Evolutionary conservation across 495 filamentous ascomycete species (phyloP), one percentile per base, ranked within the genome.

Genomic region (Schizothecium vesticola): DNA sequence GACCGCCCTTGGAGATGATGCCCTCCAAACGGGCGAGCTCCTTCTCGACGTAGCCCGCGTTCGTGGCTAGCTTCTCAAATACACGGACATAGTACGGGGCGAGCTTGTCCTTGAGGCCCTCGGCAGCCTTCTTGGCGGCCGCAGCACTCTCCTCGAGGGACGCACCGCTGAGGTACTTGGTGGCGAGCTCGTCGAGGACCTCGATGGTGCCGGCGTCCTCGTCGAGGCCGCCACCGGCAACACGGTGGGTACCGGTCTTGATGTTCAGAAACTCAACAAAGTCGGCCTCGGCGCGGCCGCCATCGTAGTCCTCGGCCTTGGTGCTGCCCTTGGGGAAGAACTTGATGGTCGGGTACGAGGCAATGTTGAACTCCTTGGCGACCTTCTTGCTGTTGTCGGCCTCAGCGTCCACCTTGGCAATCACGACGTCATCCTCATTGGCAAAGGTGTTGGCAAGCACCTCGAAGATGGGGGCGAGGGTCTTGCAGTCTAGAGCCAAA

Each of bases 321-420:
- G 85, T 92, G 66, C 89, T 91, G 73, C 94, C 94, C 80, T 89
- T 90, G 75, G 94, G 90, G 86, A 98, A 98, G 87, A 91, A 99
- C 84, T 96, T 97, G 85, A 99, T 95, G 68, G 95, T 99, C 29
- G 95, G 95, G 86, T 94, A 99, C 28, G 89, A 90, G 62, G 83
- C 86, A 60, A 99, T 86, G 68, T 89, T 91, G 72, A 94, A 91
- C 65, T 88, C 90, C 71, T 87, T 78, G 51, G 94, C 91, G 21
- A 88, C 87, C 56, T 87, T 86, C 79, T 93, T 94, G 76, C 90
- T 82, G 79, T 92, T 92, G 69, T 91, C 89, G 6, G 91, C 89
- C 79, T 97, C 93, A 74, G 92, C 92, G 75, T 98, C 93, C 64
- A 99, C 90, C 83, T 99, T 97, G 75, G 92, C 95, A 72, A 99